phyloP scores from a whole-genome alignment of 495 filamentous ascomycete genomes.

The Penicillium mononematosum region DNA sequence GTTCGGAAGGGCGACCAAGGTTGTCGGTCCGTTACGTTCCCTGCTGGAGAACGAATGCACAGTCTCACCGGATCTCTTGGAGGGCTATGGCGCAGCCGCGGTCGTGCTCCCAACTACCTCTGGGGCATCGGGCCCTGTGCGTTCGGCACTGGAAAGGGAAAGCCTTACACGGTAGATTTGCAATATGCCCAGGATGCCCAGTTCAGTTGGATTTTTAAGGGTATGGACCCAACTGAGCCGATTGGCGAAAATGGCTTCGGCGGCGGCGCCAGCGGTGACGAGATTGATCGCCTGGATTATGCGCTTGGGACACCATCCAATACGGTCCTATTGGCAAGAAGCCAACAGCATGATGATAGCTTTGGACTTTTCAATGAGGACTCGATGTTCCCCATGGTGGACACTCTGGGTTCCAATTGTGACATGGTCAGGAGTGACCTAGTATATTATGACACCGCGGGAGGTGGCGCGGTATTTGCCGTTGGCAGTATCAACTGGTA shows the following conservation, averaged over 20 bases:
- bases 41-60: conserved; percentile 21
- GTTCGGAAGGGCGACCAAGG: conserved; percentile 33
- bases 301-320: conserved; percentile 24
- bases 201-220: background rate
- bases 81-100: conserved; percentile 31
- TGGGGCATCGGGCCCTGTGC: conserved; percentile 30
- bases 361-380: conserved; percentile 36
- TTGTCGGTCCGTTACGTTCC: conserved; percentile 27
- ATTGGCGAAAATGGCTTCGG: conserved; percentile 20
- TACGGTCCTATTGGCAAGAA: conserved; percentile 29
- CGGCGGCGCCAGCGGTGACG: conserved; percentile 23
- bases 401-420: conserved; percentile 23
- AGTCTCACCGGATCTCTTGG: conserved; percentile 22
- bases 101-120: conserved; percentile 28
- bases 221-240: background rate
- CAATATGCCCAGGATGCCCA: background rate
- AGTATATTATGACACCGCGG: conserved; percentile 25
- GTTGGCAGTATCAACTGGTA: conserved; percentile 34
- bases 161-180: conserved; percentile 8
- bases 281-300: conserved; percentile 33
- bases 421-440: conserved; percentile 28
- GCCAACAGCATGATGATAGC: conserved; percentile 26
- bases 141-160: conserved; percentile 24
- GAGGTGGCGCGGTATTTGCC: conserved; percentile 25
- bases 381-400: conserved; percentile 29